A percentile compares a stretch with the other conserved stretches of the same genome.
Conservation (phyloP, 306 rosid genomes). For the Cercis canadensis region DNA sequence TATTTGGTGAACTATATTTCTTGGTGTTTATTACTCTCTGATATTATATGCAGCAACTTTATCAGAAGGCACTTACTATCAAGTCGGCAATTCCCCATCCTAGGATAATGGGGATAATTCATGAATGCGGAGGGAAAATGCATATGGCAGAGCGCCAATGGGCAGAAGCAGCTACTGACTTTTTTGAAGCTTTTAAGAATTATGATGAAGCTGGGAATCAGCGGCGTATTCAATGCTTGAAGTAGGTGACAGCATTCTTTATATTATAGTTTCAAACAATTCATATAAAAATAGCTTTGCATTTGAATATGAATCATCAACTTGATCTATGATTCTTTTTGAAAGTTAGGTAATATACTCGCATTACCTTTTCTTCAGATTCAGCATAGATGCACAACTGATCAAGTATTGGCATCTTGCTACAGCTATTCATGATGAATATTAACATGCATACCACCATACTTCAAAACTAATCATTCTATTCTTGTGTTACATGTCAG, state of each 20-base stretch:
- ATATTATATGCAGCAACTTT: constrained; percentile 83
- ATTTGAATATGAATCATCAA: constrained; percentile 17
- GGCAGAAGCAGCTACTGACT: constrained; percentile 98
- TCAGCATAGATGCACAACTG: constrained; percentile 5
- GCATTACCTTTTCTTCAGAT: constrained; percentile 32
- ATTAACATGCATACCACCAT: neutral
- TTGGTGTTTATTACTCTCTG: constrained; percentile 33
- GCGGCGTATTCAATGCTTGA: constrained; percentile 95
- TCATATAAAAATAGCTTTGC: constrained; percentile 1
- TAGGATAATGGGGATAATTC: constrained; percentile 96
- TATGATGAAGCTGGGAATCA: constrained; percentile 99
- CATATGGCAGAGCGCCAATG: constrained; percentile 99
- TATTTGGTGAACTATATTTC: constrained; percentile 33
- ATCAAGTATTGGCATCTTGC: constrained; percentile 6
- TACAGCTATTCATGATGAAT: neutral
- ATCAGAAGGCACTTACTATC: constrained; percentile 94
- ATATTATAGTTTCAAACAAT: constrained; percentile 31
- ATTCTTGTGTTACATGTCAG: constrained; percentile 48
- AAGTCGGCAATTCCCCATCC: constrained; percentile 99
- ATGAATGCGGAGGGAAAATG: constrained; percentile 99
- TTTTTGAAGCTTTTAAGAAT: constrained; percentile 95
- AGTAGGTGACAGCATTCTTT: constrained; percentile 53
- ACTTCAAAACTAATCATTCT: constrained; percentile 14
- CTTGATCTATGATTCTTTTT: constrained; percentile 12
- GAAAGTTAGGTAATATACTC: constrained; percentile 3